Evolutionary conservation across 345 rosid species (phyloP), one percentile per base, ranked within the genome.

Genomic region (Turritis glabra): DNA sequence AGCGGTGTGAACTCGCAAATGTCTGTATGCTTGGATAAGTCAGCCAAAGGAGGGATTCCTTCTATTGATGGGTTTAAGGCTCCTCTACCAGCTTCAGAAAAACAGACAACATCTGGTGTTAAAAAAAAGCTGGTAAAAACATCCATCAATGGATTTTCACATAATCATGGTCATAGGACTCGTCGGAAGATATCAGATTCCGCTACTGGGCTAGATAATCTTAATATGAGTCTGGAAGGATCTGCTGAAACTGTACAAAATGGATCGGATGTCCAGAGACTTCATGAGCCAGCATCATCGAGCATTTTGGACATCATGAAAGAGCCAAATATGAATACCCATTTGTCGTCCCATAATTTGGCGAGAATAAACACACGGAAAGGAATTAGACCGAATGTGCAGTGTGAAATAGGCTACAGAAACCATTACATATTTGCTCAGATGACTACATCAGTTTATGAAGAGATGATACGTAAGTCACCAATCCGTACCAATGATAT

Each of bases 381-480:
- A 69, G 75, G 72, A 77, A 74, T 67, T 30, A 48, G n/a, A 63
- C 47, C 67, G 15, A 74, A 76, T 60, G 65, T 67, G 41, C 86
- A 76, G 70, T 47, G 58, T 38, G 82, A 68, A 73, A 81, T 54
- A 72, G 80, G 81, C 47, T 95, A 95, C 77, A 50, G 82, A 72
- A 95, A 95, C 79, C 79, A 53, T 71, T 95, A 95, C 68, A 74
- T 82, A 69, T 90, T 90, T 85, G 97, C 96, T 64, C 86, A 64
- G 76, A 81, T 80, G 77, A 87, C 96, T 72, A 83, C 92, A 25
- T 77, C 79, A 70, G 67, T 92, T 80, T 88, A 76, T 12, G 91
- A 86, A 76, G 99, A 87, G 76, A 77, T 90, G 72, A 35, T 82
- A 77, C 83, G 40, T 22, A 90, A 85, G 82, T 64, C 83, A 73